A percentile compares a stretch with the other conserved stretches of the same genome.
phyloP scores from a whole-genome alignment of 331 rosid genomes.

The Stylosanthes scabra region DNA sequence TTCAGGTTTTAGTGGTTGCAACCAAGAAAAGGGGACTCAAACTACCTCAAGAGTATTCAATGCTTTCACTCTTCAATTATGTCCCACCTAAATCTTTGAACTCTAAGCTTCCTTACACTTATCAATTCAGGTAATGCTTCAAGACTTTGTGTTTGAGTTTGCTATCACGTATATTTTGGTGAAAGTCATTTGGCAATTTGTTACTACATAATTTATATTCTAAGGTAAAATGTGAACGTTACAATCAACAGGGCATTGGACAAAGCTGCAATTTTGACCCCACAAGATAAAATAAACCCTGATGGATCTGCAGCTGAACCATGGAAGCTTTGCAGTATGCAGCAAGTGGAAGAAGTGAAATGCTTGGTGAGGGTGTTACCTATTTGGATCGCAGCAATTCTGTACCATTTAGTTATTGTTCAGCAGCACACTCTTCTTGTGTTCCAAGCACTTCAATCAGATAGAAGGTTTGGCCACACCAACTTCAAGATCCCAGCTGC shows the following conservation, averaged over 20 bases:
- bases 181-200: too few relatives aligned
- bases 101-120: conserved; percentile 62
- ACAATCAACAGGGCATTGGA: conserved; percentile 54
- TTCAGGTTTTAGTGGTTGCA: conserved; percentile 63
- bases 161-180: too few relatives aligned
- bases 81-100: conserved; percentile 48
- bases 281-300: conserved; percentile 53
- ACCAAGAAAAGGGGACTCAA: conserved; percentile 59
- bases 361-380: conserved; percentile 80
- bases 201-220: neutral
- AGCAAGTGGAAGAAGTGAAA: conserved; percentile 89
- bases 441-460: conserved; percentile 87
- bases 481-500: conserved; percentile 77
- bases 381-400: conserved; percentile 64
- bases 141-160: neutral
- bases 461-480: conserved; percentile 57
- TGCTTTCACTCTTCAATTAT: conserved; percentile 62
- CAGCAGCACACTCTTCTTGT: conserved; percentile 70
- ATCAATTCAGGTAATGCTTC: conserved; percentile 74
- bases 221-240: neutral
- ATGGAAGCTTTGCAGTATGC: conserved; percentile 83
- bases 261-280: conserved; percentile 78
- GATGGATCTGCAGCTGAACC: conserved; percentile 81
- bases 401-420: conserved; percentile 47
- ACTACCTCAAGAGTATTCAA: conserved; percentile 52